phyloP scores from a whole-genome alignment of 208 protist species.

The Trypanosoma rangeli region DNA sequence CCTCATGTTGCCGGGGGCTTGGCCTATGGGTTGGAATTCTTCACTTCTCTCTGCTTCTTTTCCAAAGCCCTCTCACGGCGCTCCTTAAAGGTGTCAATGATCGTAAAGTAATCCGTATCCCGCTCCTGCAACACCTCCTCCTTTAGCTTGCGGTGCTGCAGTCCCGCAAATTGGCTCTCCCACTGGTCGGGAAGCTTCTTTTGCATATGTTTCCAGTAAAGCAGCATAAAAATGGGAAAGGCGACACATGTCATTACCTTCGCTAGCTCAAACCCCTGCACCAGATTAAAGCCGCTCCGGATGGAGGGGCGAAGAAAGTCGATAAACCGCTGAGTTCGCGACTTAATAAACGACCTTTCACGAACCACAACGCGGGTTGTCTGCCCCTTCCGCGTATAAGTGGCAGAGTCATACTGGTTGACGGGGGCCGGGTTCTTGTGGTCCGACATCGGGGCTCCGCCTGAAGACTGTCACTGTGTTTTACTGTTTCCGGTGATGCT shows the following conservation, averaged over 20 bases:
- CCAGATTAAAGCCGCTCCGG: slow-evolving; percentile 58
- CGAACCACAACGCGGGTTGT: slow-evolving; percentile 72
- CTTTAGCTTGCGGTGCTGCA: slow-evolving; percentile 76
- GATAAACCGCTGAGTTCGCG: slow-evolving; percentile 58
- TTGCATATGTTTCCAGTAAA: slow-evolving; percentile 80
- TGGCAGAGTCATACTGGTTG: slow-evolving; percentile 70
- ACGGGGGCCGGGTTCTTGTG: slow-evolving; percentile 39
- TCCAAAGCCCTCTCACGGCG: slow-evolving; percentile 61
- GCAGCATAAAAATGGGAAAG: slow-evolving; percentile 74
- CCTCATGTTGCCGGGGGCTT: not conserved
- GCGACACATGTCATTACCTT: slow-evolving; percentile 82
- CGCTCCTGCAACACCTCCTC: slow-evolving; percentile 63
- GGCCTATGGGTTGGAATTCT: not conserved
- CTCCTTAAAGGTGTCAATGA: slow-evolving; percentile 80
- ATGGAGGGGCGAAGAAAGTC: slow-evolving; percentile 66
- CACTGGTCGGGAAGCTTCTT: slow-evolving; percentile 70
- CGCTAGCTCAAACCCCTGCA: slow-evolving; percentile 62
- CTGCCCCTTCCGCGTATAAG: slow-evolving; percentile 55
- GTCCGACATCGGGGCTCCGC: not conserved
- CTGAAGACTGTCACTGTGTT: too few relatives aligned
- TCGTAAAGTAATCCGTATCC: slow-evolving; percentile 79
- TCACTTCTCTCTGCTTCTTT: slow-evolving; percentile 61
- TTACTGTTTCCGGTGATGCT: too few relatives aligned
- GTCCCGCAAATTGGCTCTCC: slow-evolving; percentile 75
- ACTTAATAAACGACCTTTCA: slow-evolving; percentile 79